Conservation (phyloP, 208 protist species). For the Wallacemonas sp. region DNA sequence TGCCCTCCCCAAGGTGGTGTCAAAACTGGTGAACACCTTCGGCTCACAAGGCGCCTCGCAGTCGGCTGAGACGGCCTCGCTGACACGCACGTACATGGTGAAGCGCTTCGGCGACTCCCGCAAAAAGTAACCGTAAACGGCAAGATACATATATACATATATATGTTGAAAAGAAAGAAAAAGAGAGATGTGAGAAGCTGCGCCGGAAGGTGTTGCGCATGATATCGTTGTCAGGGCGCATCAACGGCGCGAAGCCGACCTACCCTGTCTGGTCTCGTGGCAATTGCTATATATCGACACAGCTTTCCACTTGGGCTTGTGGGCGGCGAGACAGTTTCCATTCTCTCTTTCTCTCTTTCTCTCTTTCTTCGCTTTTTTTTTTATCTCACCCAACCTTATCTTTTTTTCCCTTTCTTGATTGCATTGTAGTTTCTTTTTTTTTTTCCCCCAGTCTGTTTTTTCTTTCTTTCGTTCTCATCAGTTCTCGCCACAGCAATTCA, state of each 20-base stretch:
- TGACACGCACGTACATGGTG: conserved; percentile 76
- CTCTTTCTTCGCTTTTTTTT: neutral
- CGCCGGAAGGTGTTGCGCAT: too few species aligned
- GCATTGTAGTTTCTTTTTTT: neutral
- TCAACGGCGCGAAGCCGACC: too few species aligned
- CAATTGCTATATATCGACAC: too few species aligned
- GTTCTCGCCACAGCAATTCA: too few species aligned
- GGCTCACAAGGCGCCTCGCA: conserved; percentile 74
- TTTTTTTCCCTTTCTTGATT: neutral
- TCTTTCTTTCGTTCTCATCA: too few species aligned
- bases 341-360: neutral
- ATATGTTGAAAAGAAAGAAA: too few species aligned
- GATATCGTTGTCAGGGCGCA: too few species aligned
- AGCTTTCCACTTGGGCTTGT: too few species aligned
- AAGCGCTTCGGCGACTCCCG: conserved; percentile 61
- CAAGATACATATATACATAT: too few species aligned
- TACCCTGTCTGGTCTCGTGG: too few species aligned
- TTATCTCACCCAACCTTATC: neutral
- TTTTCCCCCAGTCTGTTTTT: too few species aligned
- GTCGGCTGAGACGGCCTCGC: conserved; percentile 69
- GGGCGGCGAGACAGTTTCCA: neutral
- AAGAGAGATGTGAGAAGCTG: too few species aligned
- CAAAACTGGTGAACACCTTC: conserved; percentile 81
- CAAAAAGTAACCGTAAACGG: conserved; percentile 12
- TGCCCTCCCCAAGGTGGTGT: conserved; percentile 72